Evolutionary conservation across 176 grass and related monocot genomes (phyloP).

Genomic region (Olyra latifolia): DNA sequence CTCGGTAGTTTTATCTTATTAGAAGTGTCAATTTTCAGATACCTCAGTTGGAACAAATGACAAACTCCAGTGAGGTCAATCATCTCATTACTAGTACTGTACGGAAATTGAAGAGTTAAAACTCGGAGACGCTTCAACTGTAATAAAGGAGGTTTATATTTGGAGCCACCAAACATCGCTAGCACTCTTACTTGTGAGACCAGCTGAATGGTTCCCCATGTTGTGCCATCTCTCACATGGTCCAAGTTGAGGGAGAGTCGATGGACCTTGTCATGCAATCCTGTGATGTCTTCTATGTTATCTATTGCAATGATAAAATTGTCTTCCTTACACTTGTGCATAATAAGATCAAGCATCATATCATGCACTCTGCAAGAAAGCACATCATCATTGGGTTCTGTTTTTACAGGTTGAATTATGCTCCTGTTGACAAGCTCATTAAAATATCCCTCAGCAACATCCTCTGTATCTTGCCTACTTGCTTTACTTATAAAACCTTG

Average conservation of each 20-base stretch:
- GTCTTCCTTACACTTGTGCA: too few species aligned
- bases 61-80: background rate
- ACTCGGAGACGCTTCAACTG: background rate
- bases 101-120: background rate
- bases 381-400: background rate
- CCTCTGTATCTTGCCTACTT: background rate
- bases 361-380: background rate
- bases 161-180: too few species aligned
- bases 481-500: constrained; percentile 1
- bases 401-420: background rate
- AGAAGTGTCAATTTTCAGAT: background rate
- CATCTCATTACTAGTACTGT: background rate
- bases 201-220: too few species aligned
- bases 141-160: too few species aligned
- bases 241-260: too few species aligned
- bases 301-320: too few species aligned
- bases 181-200: too few species aligned
- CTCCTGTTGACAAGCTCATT: background rate
- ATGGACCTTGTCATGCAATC: too few species aligned
- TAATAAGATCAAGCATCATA: constrained; percentile 12
- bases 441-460: background rate
- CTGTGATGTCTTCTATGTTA: too few species aligned
- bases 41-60: background rate
- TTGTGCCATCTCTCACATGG: too few species aligned
- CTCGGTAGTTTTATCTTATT: background rate